Base-by-base conservation (phyloP, 225 moss, liverwort and hornwort species). In the Polytrichum commune region DNA sequence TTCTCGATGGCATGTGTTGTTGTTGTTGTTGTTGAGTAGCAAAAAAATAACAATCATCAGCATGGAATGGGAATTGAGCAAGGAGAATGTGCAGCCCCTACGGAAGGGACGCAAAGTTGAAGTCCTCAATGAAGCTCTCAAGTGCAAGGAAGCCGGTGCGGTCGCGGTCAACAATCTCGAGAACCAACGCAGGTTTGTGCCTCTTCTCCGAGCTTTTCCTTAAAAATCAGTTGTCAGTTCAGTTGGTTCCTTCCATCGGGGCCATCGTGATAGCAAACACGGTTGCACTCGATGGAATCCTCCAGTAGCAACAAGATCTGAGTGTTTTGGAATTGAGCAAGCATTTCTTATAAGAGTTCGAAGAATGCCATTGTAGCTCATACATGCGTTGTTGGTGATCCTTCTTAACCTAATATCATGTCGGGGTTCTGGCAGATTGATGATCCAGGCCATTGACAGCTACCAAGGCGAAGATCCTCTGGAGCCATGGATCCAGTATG, bases 41-140 rank as follows among this genome's bases (percentile, higher is more conserved):
- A 5, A 27, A 25, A 27, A 10, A 18, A 27, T 5, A 20, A 38
- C 20, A 18, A 16, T 29, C 22, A 32, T 38, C 58, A 79, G 55
- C 6, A 96, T 92, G 94, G 97, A 94, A 74, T 98, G 97, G 97
- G 95, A 98, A 76, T 82, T 95, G 55, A 91, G 94, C 70, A 98
- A 98, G 87, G 97, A 98, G 80, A 98, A 98, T 76, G 92, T 98
- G 10, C 91, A 88, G 60, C 97, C 97, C 27, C 64, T 91, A 77
- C 90, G 90, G 23, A 82, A 87, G 65, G 97, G 97, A 30, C 90
- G 90, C 64, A 88, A 94, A 65, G 91, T 94, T 32, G 92, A 86
- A 54, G 65, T 86, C 27, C 83, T 98, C 6, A 98, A 91, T 74
- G 88, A 85, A 63, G 68, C 75, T 62, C 88, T 98, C 8, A 87